phyloP scores from a whole-genome alignment of 352 stramenopile genomes.

The Achlya hypogyna region DNA sequence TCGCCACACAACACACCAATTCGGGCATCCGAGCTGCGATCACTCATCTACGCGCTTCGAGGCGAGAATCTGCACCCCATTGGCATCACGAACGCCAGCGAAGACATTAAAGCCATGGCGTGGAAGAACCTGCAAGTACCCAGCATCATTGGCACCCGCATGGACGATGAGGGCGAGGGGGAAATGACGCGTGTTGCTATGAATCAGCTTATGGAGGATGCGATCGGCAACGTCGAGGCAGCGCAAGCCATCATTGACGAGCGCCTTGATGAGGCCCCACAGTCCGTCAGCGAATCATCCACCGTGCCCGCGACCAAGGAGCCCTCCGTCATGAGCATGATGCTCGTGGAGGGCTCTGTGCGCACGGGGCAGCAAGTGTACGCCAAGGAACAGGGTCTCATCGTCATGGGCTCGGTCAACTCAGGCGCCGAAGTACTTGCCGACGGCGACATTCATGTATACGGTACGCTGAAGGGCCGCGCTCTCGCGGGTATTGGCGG shows the following conservation, averaged over 20 bases:
- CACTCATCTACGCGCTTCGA: not conserved
- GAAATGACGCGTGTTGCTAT: not conserved
- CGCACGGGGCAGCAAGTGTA: slow-evolving; percentile 85
- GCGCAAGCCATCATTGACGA: not conserved
- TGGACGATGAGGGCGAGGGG: slow-evolving; percentile 20
- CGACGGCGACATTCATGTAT: slow-evolving; percentile 76
- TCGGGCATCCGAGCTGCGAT: not conserved
- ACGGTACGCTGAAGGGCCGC: slow-evolving; percentile 73
- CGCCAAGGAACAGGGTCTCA: slow-evolving; percentile 66
- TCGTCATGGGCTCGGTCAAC: slow-evolving; percentile 79
- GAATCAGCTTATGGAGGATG: slow-evolving; percentile 1
- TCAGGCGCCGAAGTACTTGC: slow-evolving; percentile 82
- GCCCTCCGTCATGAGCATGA: not conserved
- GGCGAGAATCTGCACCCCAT: slow-evolving; percentile 35
- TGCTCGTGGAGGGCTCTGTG: slow-evolving; percentile 65
- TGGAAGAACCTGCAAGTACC: slow-evolving; percentile 41
- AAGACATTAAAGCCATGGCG: slow-evolving; percentile 68
- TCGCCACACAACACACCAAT: slow-evolving; percentile 17
- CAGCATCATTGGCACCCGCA: slow-evolving; percentile 66
- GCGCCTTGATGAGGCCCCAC: not conserved
- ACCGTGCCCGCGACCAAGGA: not conserved
- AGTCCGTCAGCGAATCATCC: not conserved
- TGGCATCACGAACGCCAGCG: slow-evolving; percentile 75
- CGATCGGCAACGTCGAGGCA: not conserved
- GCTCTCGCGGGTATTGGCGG: slow-evolving; percentile 78